These are phyloP conservation scores for Neolentinus lepideus DNA, from an alignment of 1,284 basidiomycete species.

Conservation along the genomic window DNA sequence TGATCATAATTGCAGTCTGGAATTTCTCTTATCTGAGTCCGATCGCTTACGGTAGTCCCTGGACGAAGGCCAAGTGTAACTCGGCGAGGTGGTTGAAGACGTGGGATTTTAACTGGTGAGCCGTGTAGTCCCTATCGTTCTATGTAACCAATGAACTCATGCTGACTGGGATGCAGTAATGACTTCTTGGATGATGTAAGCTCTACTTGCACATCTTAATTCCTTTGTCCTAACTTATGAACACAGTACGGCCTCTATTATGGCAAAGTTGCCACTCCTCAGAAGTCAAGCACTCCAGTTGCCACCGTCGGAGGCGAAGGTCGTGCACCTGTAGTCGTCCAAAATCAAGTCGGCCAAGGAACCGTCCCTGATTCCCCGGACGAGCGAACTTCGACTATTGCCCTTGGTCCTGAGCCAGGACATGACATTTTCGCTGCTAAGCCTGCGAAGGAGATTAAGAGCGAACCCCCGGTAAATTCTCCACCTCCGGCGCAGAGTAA, in stretches of 20 bases:
- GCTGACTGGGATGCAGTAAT: slow-evolving; percentile 29
- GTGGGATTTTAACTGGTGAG: slow-evolving; percentile 95
- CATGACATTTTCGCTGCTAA: slow-evolving; percentile 54
- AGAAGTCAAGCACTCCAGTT: slow-evolving; percentile 25
- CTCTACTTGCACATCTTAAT: slow-evolving; percentile 8
- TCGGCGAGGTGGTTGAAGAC: slow-evolving; percentile 81
- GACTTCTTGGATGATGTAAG: slow-evolving; percentile 60
- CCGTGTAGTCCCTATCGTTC: slow-evolving; percentile 3
- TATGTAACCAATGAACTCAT: slow-evolving; percentile 3
- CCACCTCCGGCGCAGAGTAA: background rate
- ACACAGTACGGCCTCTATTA: slow-evolving; percentile 49
- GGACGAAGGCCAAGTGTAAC: slow-evolving; percentile 81
- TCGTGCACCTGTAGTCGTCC: slow-evolving; percentile 37
- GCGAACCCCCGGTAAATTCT: slow-evolving; percentile 12
- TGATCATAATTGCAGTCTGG: slow-evolving; percentile 72
- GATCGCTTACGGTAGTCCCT: slow-evolving; percentile 78
- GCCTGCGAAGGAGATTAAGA: slow-evolving; percentile 29
- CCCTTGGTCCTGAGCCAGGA: slow-evolving; percentile 54
- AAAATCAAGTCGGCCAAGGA: slow-evolving; percentile 17
- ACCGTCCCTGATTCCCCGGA: slow-evolving; percentile 7
- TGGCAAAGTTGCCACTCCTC: slow-evolving; percentile 28
- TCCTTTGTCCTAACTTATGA: background rate
- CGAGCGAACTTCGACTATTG: slow-evolving; percentile 30
- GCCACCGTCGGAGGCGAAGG: slow-evolving; percentile 41
- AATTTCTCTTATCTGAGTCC: slow-evolving; percentile 80